Evolutionary conservation across 2,329 filamentous ascomycete genomes (phyloP).

Genomic region (Macrophomina tecta): DNA sequence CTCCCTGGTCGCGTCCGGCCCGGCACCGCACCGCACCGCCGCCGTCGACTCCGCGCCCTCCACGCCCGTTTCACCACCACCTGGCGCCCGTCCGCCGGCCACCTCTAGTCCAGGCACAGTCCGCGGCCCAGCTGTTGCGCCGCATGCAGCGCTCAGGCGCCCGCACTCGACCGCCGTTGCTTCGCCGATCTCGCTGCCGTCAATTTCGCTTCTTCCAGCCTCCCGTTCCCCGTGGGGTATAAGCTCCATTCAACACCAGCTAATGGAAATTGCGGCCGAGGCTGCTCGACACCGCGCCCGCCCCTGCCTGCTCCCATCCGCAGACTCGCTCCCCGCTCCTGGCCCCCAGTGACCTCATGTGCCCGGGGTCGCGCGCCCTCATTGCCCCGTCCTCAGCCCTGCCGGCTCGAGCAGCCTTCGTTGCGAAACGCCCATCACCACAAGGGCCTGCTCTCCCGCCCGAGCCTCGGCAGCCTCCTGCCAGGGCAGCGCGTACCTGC

Average conservation of each 20-base stretch:
- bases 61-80: neutral
- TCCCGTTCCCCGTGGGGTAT: neutral
- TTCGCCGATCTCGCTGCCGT: conserved; percentile 16
- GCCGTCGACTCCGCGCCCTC: neutral
- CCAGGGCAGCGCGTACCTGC: conserved; percentile 21
- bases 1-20: too few species aligned
- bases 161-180: neutral
- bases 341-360: conserved; percentile 18
- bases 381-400: conserved; percentile 19
- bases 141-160: conserved; percentile 22
- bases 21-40: neutral
- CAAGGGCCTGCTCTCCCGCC: neutral
- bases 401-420: conserved; percentile 14
- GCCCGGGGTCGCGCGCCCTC: neutral
- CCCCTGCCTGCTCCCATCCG: neutral
- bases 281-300: neutral
- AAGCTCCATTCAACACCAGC: neutral
- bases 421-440: conserved; percentile 5
- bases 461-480: conserved; percentile 16
- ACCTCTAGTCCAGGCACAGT: conserved; percentile 10
- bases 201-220: conserved; percentile 20
- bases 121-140: neutral
- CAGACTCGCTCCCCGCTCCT: neutral
- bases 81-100: neutral
- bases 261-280: conserved; percentile 13